Evolutionary conservation across 2,329 filamentous ascomycete species (phyloP).

Genomic region (Dothideomycetidae sp.): DNA sequence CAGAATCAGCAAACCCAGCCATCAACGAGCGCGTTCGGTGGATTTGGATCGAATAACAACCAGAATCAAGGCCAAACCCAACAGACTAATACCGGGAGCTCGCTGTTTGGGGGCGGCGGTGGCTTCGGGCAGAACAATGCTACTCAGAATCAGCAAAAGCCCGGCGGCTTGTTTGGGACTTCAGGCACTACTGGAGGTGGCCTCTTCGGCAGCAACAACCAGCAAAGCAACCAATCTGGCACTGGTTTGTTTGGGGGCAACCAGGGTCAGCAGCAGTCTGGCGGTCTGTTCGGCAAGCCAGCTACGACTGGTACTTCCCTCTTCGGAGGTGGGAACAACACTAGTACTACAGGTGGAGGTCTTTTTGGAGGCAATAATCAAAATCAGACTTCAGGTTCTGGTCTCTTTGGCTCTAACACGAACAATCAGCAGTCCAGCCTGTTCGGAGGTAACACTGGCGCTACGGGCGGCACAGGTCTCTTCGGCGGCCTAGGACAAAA

Average conservation of each 20-base stretch:
- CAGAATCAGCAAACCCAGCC: conserved; percentile 18
- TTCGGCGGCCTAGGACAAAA: conserved; percentile 25
- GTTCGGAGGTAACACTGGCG: conserved; percentile 9
- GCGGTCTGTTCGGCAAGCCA: conserved; percentile 24
- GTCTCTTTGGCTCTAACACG: conserved; percentile 33
- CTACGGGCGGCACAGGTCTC: conserved; percentile 14
- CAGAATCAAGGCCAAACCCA: conserved; percentile 12
- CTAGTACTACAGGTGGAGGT: conserved; percentile 16
- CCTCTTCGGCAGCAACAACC: conserved; percentile 30
- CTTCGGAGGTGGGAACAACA: conserved; percentile 19
- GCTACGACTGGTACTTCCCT: conserved; percentile 17
- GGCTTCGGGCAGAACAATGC: conserved; percentile 11
- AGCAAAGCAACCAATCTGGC: conserved; percentile 27
- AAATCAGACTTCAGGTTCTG: conserved; percentile 34
- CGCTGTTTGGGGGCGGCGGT: conserved; percentile 12
- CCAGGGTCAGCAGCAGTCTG: conserved; percentile 15
- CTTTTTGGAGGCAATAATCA: conserved; percentile 20
- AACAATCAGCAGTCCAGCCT: conserved; percentile 27
- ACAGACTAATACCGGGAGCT: conserved; percentile 12
- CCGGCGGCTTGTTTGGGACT: conserved; percentile 23
- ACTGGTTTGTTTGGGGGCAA: conserved; percentile 13
- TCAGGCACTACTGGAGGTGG: conserved; percentile 18
- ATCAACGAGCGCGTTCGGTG: conserved; percentile 12
- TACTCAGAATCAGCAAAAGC: conserved; percentile 31
- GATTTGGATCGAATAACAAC: conserved; percentile 17